Percentiles rank a stretch among this genome's conserved stretches.
These are phyloP conservation scores for Fragaria nilgerrensis DNA, from an alignment of 306 rosid species.

Conservation along the genomic window DNA sequence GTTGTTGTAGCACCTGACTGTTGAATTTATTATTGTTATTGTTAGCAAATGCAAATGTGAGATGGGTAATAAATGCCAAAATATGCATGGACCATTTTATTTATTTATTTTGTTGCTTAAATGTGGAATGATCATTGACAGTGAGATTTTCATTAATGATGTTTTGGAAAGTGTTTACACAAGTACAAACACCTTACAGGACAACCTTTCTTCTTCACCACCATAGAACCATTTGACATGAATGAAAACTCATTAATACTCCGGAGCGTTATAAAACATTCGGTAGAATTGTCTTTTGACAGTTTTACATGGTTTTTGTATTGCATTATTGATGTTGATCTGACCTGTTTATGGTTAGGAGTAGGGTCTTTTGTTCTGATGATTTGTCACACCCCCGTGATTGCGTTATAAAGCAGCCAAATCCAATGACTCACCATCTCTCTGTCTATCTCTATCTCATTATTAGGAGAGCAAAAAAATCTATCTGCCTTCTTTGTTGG, in stretches of 20 bases:
- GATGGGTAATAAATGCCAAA: conserved; percentile 82
- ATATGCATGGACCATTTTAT: conserved; percentile 49
- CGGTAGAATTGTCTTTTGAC: rapidly evolving
- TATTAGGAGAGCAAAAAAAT: conserved; percentile 39
- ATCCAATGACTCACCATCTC: conserved; percentile 17
- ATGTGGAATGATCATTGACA: conserved; percentile 45
- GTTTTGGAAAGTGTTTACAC: conserved; percentile 45
- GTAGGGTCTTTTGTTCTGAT: conserved; percentile 47
- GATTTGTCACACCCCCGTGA: conserved; percentile 61
- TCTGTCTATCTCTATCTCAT: conserved; percentile 31
- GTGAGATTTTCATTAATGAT: conserved; percentile 51
- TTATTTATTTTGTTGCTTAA: conserved; percentile 32
- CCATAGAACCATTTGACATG: background rate
- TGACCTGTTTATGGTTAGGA: conserved; percentile 25
- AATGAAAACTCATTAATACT: background rate
- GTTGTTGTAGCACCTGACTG: conserved; percentile 63
- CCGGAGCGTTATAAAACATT: background rate
- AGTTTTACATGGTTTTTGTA: background rate
- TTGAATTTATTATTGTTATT: conserved; percentile 64
- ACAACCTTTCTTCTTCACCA: background rate
- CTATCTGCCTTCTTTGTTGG: conserved; percentile 50
- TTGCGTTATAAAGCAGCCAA: conserved; percentile 50
- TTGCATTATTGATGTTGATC: conserved; percentile 14
- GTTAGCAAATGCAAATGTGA: conserved; percentile 67
- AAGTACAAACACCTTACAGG: conserved; percentile 40